These are phyloP conservation scores for Lotus japonicus DNA, from an alignment of 306 rosid species.

Conservation along the genomic window DNA sequence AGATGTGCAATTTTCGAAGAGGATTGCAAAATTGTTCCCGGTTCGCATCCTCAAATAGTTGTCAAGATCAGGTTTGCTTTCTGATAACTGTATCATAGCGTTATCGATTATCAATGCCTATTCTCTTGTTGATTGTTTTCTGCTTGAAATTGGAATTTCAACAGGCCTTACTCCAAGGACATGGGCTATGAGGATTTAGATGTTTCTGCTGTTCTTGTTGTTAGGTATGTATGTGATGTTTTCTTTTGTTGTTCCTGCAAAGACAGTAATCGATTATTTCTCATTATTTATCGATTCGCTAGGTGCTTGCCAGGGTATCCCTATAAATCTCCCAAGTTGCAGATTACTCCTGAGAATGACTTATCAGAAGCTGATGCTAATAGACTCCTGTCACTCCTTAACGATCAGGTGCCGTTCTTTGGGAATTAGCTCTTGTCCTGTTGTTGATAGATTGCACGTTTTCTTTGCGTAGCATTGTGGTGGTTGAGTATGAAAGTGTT, in stretches of 20 bases:
- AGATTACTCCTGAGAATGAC: conserved; percentile 69
- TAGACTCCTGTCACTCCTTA: conserved; percentile 65
- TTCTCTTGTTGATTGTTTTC: background rate
- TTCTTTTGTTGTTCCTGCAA: conserved; percentile 1
- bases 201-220: conserved; percentile 66
- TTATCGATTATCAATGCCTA: background rate
- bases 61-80: conserved; percentile 61
- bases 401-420: conserved; percentile 58
- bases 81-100: background rate
- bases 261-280: background rate
- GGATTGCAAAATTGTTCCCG: conserved; percentile 56
- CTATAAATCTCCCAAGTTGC: conserved; percentile 85
- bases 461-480: background rate
- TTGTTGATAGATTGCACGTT: background rate
- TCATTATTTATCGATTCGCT: background rate
- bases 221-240: conserved; percentile 56
- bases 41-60: conserved; percentile 51
- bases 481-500: background rate
- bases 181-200: conserved; percentile 90
- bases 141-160: conserved; percentile 24
- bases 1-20: conserved; percentile 87
- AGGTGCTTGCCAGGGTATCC: conserved; percentile 95
- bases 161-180: conserved; percentile 82
- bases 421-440: background rate
- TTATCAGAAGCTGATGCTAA: conserved; percentile 53